These are phyloP conservation scores for Talaromyces sp. DNA, from an alignment of 2,329 filamentous ascomycete genomes.

Conservation along the genomic window DNA sequence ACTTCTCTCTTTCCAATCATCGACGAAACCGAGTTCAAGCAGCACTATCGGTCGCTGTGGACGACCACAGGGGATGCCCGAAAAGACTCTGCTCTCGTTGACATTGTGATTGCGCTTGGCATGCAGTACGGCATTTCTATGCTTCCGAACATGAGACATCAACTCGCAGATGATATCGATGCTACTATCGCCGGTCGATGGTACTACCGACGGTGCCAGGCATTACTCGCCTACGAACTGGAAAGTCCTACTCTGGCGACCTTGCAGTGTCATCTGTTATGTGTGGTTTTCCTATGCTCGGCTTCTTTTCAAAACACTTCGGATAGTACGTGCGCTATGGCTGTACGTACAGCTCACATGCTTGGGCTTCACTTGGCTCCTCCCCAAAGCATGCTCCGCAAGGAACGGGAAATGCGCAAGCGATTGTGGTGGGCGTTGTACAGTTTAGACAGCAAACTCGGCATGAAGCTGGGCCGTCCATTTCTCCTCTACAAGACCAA, in stretches of 20 bases:
- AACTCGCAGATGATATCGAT: constrained; percentile 30
- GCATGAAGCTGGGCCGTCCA: constrained; percentile 49
- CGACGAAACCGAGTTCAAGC: constrained; percentile 44
- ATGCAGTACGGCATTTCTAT: constrained; percentile 46
- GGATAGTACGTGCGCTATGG: constrained; percentile 39
- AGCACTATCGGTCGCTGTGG: constrained; percentile 46
- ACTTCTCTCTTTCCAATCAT: constrained; percentile 41
- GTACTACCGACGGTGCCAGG: constrained; percentile 48
- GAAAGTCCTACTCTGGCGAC: constrained; percentile 49
- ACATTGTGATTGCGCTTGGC: constrained; percentile 52
- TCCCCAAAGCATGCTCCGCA: constrained; percentile 28
- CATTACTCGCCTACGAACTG: constrained; percentile 44
- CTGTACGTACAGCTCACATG: constrained; percentile 46
- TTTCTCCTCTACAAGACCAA: constrained; percentile 34
- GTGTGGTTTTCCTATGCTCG: constrained; percentile 45
- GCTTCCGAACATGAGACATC: constrained; percentile 2
- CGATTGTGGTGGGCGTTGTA: constrained; percentile 54
- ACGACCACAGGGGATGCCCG: constrained; percentile 27
- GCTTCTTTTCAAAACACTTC: constrained; percentile 50
- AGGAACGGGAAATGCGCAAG: constrained; percentile 46
- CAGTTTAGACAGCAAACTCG: constrained; percentile 47
- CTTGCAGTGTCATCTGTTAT: constrained; percentile 49
- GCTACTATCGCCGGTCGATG: constrained; percentile 44
- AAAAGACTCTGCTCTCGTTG: constrained; percentile 49
- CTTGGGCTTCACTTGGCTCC: constrained; percentile 51